Evolutionary conservation across 306 rosid species (phyloP).

Genomic region (Astragalus glycyphyllos): DNA sequence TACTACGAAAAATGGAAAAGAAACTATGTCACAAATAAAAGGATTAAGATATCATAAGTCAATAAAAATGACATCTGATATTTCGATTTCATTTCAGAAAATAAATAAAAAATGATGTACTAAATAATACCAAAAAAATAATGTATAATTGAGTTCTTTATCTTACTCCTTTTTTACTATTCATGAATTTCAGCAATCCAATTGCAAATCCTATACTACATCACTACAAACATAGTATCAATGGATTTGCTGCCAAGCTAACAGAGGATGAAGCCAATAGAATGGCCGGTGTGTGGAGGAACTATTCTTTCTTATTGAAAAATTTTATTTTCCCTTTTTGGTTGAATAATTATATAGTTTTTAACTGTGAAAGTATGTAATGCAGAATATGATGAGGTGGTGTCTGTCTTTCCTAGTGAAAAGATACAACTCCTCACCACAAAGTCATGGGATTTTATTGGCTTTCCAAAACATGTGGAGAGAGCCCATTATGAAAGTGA

Average conservation of each 20-base stretch:
- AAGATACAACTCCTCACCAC: slow-evolving; percentile 55
- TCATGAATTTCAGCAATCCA: slow-evolving; percentile 20
- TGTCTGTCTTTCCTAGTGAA: slow-evolving; percentile 60
- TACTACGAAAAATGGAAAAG: no score
- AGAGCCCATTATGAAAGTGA: slow-evolving; percentile 45
- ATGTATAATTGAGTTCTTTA: neutral
- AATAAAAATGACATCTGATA: no score
- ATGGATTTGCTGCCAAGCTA: slow-evolving; percentile 52
- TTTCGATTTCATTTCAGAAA: no score
- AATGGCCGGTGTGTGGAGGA: slow-evolving; percentile 40
- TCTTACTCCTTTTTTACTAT: neutral
- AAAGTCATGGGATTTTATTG: slow-evolving; percentile 69
- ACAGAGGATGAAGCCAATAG: slow-evolving; percentile 49
- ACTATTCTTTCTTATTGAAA: neutral
- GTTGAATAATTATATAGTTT: neutral
- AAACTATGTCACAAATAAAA: no score
- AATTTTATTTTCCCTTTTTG: neutral
- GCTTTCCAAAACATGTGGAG: slow-evolving; percentile 42
- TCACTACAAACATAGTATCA: slow-evolving; percentile 53
- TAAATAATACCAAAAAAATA: no score
- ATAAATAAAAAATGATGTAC: no score
- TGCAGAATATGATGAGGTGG: slow-evolving; percentile 54
- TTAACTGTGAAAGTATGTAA: neutral
- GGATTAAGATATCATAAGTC: no score
- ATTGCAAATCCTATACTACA: slow-evolving; percentile 40